A percentile compares a stretch with the other conserved stretches of the same genome.
Conservation (phyloP, 768 basidiomycete genomes). For the Suillus subalutaceus region DNA sequence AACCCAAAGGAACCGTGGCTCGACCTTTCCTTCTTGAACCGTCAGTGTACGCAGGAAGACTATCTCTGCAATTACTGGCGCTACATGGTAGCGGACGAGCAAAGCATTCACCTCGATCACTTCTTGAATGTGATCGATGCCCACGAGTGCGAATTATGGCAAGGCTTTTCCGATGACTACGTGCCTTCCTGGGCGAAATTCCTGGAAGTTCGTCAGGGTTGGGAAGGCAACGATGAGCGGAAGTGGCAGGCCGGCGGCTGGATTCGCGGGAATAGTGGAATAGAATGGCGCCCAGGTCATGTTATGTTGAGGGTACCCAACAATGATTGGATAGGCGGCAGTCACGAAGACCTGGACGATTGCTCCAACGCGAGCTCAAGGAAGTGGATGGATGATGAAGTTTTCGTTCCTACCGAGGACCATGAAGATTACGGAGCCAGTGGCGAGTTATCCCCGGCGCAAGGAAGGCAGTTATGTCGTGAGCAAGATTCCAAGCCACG, state of each 20-base stretch:
- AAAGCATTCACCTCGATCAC: neutral
- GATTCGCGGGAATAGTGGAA: neutral
- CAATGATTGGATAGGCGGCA: neutral
- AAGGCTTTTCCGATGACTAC: neutral
- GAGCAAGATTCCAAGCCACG: neutral
- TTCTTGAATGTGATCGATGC: neutral
- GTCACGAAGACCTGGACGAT: neutral
- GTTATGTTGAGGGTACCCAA: neutral
- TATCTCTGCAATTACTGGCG: slow-evolving; percentile 4
- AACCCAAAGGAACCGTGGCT: neutral
- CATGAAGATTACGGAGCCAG: neutral
- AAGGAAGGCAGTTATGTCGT: neutral
- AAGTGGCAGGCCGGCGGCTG: neutral
- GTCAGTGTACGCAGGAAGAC: neutral
- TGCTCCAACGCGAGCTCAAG: neutral
- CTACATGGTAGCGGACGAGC: neutral
- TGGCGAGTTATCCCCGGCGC: too few relatives aligned
- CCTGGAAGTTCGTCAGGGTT: too few relatives aligned
- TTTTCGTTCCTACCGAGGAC: neutral
- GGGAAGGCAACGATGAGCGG: neutral
- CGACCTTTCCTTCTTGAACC: slow-evolving; percentile 2
- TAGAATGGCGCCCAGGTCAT: neutral
- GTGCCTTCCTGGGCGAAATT: slow-evolving; percentile 4
- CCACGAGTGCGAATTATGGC: neutral
- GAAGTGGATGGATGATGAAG: neutral